These are phyloP conservation scores for Xylaria palmicola DNA, from an alignment of 495 filamentous ascomycete genomes.

Conservation along the genomic window DNA sequence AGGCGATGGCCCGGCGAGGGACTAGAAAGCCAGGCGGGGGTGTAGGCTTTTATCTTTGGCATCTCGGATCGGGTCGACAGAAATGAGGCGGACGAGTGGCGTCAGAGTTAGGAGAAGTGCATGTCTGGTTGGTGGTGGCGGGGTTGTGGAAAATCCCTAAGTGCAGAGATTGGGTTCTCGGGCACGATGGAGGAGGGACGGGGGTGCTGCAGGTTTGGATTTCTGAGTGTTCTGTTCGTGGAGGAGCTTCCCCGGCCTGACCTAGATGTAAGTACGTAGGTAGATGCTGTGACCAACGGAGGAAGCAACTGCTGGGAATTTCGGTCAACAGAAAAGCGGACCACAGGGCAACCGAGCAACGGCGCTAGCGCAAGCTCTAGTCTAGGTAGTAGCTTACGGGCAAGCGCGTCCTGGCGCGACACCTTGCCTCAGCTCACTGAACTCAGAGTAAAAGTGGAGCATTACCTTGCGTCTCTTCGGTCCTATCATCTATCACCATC, in stretches of 20 bases:
- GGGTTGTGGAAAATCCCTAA: background rate
- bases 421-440: background rate
- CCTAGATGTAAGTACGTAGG: background rate
- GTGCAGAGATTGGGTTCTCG: background rate
- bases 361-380: conserved; percentile 3
- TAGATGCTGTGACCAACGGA: background rate
- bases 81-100: conserved; percentile 11
- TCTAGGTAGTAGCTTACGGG: no score
- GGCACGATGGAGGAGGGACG: background rate
- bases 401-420: conserved; percentile 7
- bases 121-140: conserved; percentile 1
- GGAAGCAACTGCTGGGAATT: background rate
- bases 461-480: background rate
- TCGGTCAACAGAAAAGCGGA: background rate
- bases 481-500: background rate
- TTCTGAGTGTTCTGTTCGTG: background rate
- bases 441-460: conserved; percentile 7
- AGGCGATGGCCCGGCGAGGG: conserved; percentile 71
- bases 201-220: background rate
- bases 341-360: background rate
- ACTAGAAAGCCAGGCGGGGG: conserved; percentile 77
- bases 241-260: background rate
- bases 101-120: background rate
- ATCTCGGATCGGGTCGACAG: conserved; percentile 44
- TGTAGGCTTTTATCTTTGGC: conserved; percentile 78